A percentile compares a stretch with the other conserved stretches of the same genome.
Conservation (phyloP, 2,329 filamentous ascomycete genomes). For the Chrysoporthe puriensis region DNA sequence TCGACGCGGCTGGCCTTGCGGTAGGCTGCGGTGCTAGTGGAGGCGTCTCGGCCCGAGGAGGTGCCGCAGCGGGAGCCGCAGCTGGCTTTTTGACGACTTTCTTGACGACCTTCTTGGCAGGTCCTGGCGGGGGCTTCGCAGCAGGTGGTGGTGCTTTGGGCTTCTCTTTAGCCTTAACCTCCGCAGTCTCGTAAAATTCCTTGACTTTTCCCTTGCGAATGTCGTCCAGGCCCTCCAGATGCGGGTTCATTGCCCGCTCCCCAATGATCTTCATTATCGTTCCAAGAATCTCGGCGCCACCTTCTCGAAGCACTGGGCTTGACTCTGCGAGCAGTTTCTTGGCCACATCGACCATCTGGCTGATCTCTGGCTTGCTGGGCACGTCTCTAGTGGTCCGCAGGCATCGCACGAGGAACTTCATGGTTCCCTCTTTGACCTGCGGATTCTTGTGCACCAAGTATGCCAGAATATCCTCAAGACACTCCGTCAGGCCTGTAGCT, state of each 20-base stretch:
- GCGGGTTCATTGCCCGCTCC: conserved; percentile 90
- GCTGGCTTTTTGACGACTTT: conserved; percentile 58
- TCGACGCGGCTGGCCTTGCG: conserved; percentile 54
- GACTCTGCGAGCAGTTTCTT: conserved; percentile 92
- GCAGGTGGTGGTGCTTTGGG: conserved; percentile 77
- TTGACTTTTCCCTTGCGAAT: conserved; percentile 96
- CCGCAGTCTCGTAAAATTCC: conserved; percentile 81
- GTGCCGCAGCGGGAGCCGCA: conserved; percentile 37
- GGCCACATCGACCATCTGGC: conserved; percentile 80
- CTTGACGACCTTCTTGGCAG: conserved; percentile 49
- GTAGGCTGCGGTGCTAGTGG: conserved; percentile 63
- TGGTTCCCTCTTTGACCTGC: conserved; percentile 93
- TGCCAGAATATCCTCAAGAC: conserved; percentile 85
- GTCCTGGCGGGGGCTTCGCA: conserved; percentile 53
- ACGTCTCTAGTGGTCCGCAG: conserved; percentile 82
- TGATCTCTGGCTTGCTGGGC: conserved; percentile 82
- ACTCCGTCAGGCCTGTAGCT: conserved; percentile 76
- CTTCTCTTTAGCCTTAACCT: conserved; percentile 89
- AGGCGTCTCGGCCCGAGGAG: conserved; percentile 48
- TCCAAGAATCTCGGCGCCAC: conserved; percentile 88
- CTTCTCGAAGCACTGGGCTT: conserved; percentile 81
- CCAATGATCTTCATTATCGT: conserved; percentile 99
- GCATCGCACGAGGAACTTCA: conserved; percentile 90
- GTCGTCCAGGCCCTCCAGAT: conserved; percentile 90
- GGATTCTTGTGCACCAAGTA: conserved; percentile 94